phyloP scores from a whole-genome alignment of 1,284 basidiomycete genomes.

The Irpex sp. region DNA sequence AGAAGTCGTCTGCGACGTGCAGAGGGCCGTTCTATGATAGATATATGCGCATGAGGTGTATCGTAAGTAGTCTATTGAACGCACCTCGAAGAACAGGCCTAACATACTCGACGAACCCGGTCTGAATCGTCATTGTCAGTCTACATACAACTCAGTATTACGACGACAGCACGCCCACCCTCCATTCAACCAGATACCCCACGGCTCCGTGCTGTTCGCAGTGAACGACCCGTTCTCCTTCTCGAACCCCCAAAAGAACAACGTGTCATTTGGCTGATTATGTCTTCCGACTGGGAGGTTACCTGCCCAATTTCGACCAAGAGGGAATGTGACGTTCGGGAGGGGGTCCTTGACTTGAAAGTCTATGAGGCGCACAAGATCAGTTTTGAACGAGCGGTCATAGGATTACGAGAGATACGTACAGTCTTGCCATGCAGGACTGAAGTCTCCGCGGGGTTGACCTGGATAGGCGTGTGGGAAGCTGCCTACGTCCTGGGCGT shows the following conservation, averaged over 20 bases:
- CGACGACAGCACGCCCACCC: conserved; percentile 38
- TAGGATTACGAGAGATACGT: neutral
- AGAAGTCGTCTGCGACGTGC: conserved; percentile 46
- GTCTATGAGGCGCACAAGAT: conserved; percentile 15
- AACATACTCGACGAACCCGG: conserved; percentile 71
- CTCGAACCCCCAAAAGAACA: conserved; percentile 74
- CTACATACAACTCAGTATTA: neutral
- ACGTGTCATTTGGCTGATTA: conserved; percentile 54
- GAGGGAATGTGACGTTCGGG: conserved; percentile 60
- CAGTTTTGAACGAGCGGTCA: no score
- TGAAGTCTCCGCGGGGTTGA: neutral
- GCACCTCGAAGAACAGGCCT: conserved; percentile 61
- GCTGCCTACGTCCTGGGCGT: neutral
- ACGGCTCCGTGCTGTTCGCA: conserved; percentile 40
- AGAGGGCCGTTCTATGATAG: conserved; percentile 62
- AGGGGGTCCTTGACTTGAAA: conserved; percentile 32
- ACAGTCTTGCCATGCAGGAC: conserved; percentile 3
- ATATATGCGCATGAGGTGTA: neutral
- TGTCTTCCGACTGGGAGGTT: conserved; percentile 60
- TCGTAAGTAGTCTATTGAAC: no score
- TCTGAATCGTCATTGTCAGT: conserved; percentile 26
- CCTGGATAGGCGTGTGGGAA: conserved; percentile 1
- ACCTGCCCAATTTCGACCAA: conserved; percentile 60
- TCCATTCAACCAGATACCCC: conserved; percentile 75
- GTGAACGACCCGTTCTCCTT: conserved; percentile 58